Evolutionary conservation across 345 rosid genomes (phyloP).

Genomic region (Stellera chamaejasme): DNA sequence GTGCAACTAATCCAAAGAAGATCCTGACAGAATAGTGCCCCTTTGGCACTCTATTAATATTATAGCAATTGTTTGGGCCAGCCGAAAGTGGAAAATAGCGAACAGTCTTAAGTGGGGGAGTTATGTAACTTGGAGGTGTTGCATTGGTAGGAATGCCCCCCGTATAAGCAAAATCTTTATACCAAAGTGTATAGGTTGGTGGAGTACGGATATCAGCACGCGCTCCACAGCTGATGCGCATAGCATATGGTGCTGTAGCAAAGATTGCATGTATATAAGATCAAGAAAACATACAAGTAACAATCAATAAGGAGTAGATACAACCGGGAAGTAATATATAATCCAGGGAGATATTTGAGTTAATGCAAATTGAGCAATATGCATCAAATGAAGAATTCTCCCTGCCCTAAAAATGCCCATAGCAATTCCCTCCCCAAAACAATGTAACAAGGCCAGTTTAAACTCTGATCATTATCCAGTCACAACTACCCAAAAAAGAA

Average conservation of each 20-base stretch:
- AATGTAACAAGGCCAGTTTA: background rate
- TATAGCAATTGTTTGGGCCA: constrained; percentile 90
- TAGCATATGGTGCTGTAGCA: constrained; percentile 68
- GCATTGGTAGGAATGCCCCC: constrained; percentile 83
- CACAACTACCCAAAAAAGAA: no score
- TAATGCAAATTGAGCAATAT: background rate
- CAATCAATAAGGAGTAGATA: background rate
- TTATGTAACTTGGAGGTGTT: constrained; percentile 36
- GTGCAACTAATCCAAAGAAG: constrained; percentile 53
- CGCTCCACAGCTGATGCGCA: constrained; percentile 94
- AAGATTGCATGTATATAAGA: constrained; percentile 8
- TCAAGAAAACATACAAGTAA: background rate
- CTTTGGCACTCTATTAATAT: constrained; percentile 52
- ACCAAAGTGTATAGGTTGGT: constrained; percentile 83
- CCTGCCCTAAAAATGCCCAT: background rate
- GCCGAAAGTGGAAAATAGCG: constrained; percentile 85
- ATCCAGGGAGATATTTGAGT: background rate
- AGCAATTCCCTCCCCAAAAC: background rate
- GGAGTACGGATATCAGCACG: constrained; percentile 44
- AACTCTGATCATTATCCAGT: no score
- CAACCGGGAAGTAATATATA: background rate
- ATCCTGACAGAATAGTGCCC: constrained; percentile 81
- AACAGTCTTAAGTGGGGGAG: constrained; percentile 71
- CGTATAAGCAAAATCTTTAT: constrained; percentile 83
- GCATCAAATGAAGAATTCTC: background rate